Percentiles rank a stretch among this genome's conserved stretches.
These are phyloP conservation scores for Diutina neorugosa DNA, from an alignment of 1,139 yeast genomes.

Conservation along the genomic window DNA sequence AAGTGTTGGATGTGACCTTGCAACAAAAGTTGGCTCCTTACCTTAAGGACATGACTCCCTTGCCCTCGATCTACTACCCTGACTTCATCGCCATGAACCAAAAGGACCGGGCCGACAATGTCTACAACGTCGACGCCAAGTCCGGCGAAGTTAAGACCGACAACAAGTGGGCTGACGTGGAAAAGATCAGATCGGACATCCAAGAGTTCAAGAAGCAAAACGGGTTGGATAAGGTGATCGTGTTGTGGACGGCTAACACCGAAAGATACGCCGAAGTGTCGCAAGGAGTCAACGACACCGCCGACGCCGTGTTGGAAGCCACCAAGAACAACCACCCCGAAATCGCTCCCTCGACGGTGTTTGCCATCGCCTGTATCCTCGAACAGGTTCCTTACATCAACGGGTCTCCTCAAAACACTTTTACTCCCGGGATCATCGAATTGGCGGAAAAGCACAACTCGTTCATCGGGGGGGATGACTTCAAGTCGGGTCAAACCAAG, in stretches of 20 bases:
- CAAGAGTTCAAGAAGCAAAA: slow-evolving; percentile 64
- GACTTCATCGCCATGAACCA: slow-evolving; percentile 96
- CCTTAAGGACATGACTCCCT: slow-evolving; percentile 54
- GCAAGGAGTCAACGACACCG: slow-evolving; percentile 78
- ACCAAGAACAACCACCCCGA: slow-evolving; percentile 74
- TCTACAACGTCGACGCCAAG: slow-evolving; percentile 42
- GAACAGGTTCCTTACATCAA: slow-evolving; percentile 85
- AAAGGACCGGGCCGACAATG: slow-evolving; percentile 82
- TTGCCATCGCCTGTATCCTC: slow-evolving; percentile 86
- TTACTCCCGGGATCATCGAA: slow-evolving; percentile 89
- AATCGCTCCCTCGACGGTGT: slow-evolving; percentile 82
- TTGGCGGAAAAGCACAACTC: slow-evolving; percentile 69
- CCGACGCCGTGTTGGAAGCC: slow-evolving; percentile 63
- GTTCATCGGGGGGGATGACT: slow-evolving; percentile 94
- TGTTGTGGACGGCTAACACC: slow-evolving; percentile 95
- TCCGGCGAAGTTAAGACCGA: slow-evolving; percentile 38
- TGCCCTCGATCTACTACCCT: slow-evolving; percentile 85
- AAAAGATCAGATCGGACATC: slow-evolving; percentile 75
- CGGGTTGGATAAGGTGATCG: slow-evolving; percentile 73
- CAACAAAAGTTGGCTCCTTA: slow-evolving; percentile 65
- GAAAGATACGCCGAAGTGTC: slow-evolving; percentile 80
- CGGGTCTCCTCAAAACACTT: slow-evolving; percentile 96
- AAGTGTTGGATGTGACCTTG: slow-evolving; percentile 77
- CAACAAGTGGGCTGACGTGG: slow-evolving; percentile 85
- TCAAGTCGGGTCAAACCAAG: slow-evolving; percentile 95